Percentiles rank a stretch among this genome's conserved stretches.
Conservation (phyloP, 495 filamentous ascomycete species). For the Xylaria acuta region DNA sequence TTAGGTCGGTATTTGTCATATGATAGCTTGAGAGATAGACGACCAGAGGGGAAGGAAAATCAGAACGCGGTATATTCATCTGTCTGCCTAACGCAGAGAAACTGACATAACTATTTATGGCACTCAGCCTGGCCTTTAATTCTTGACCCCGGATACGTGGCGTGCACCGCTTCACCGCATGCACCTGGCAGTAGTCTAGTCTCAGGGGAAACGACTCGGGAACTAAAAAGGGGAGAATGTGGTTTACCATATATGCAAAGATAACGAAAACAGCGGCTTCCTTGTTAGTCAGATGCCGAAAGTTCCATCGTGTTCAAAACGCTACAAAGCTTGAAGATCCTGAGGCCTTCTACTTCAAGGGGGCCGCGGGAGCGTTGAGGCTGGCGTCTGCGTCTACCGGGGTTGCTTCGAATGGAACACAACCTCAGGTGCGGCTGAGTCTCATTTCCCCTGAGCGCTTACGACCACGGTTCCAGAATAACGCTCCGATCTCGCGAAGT, state of each 20-base stretch:
- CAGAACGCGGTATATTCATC: background rate
- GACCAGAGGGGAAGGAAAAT: too few relatives aligned
- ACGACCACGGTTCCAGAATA: background rate
- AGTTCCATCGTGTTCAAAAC: background rate
- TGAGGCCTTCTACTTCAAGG: background rate
- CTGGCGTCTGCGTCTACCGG: background rate
- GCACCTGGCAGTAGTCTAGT: background rate
- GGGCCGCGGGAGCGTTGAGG: background rate
- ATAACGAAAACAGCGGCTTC: background rate
- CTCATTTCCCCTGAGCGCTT: background rate
- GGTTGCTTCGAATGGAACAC: background rate
- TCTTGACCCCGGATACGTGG: background rate
- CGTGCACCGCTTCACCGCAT: background rate
- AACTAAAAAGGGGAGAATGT: background rate
- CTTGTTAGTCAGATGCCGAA: background rate
- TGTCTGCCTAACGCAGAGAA: background rate
- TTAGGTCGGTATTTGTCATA: background rate
- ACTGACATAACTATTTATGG: background rate
- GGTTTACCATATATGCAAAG: background rate
- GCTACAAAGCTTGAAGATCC: background rate
- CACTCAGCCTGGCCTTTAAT: background rate
- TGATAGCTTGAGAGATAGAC: background rate
- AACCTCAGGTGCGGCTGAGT: conserved; percentile 17
- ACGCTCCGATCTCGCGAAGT: background rate
- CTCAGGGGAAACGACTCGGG: background rate